These are phyloP conservation scores for Scheffersomyces amazonensis DNA, from an alignment of 805 yeast genomes.

Conservation along the genomic window DNA sequence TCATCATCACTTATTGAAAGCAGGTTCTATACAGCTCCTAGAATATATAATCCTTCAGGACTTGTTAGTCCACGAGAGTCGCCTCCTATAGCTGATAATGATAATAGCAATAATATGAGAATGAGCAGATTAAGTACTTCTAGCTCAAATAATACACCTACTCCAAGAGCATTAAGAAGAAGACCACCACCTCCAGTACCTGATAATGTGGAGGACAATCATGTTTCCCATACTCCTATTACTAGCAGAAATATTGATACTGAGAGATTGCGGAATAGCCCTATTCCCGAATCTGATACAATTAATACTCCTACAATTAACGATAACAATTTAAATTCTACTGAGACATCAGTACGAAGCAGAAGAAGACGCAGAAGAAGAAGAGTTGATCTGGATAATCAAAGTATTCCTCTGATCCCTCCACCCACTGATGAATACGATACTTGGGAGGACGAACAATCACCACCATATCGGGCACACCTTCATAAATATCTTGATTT, in stretches of 20 bases:
- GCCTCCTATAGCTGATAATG: neutral
- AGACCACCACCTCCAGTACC: neutral
- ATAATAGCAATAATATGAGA: neutral
- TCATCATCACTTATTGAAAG: no score
- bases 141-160: neutral
- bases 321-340: no score
- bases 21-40: slow-evolving; percentile 2
- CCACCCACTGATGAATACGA: slow-evolving; percentile 8
- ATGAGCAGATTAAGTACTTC: neutral
- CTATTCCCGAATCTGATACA: no score
- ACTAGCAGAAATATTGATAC: no score
- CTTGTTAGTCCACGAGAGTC: neutral
- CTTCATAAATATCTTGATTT: slow-evolving; percentile 22
- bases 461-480: slow-evolving; percentile 23
- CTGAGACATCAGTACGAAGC: neutral
- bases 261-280: no score
- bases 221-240: no score
- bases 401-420: slow-evolving; percentile 1
- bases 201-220: no score
- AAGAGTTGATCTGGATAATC: neutral
- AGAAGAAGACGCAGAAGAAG: neutral
- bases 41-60: slow-evolving; percentile 2
- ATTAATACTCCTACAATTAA: no score
- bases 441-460: slow-evolving; percentile 11
- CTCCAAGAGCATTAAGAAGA: neutral